Conservation (phyloP, 2,329 filamentous ascomycete genomes). For the Trichoderma sp. region DNA sequence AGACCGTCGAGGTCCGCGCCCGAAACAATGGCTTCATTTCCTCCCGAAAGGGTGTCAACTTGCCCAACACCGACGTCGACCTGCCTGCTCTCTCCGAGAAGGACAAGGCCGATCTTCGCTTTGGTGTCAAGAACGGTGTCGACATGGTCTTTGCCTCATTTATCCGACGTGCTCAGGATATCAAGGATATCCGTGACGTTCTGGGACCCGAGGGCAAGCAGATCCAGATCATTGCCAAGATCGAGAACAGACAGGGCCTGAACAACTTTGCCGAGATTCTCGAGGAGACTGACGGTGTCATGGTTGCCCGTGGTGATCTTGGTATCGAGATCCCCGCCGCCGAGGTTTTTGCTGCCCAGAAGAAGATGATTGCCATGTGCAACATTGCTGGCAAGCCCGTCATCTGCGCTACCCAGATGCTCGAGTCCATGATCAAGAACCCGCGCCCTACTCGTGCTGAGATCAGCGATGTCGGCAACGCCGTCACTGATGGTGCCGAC, state of each 20-base stretch:
- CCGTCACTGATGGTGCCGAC: slow-evolving; percentile 94
- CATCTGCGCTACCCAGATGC: slow-evolving; percentile 99
- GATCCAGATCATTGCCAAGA: slow-evolving; percentile 99
- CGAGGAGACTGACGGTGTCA: slow-evolving; percentile 94
- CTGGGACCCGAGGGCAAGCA: slow-evolving; percentile 89
- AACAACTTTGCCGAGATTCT: slow-evolving; percentile 99
- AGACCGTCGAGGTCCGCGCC: slow-evolving; percentile 82
- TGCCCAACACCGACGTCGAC: slow-evolving; percentile 97
- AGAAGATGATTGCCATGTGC: slow-evolving; percentile 99
- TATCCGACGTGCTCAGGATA: slow-evolving; percentile 91
- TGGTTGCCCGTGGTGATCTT: slow-evolving; percentile 94
- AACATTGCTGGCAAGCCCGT: slow-evolving; percentile 98
- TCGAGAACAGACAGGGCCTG: slow-evolving; percentile 98
- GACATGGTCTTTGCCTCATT: slow-evolving; percentile 99
- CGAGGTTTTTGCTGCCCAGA: slow-evolving; percentile 98
- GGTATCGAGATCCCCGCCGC: slow-evolving; percentile 98
- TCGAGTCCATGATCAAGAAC: slow-evolving; percentile 99
- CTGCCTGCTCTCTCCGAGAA: slow-evolving; percentile 97
- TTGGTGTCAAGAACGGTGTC: slow-evolving; percentile 97
- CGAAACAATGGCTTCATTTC: slow-evolving; percentile 99
- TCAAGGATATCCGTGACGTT: slow-evolving; percentile 85
- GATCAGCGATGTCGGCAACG: slow-evolving; percentile 97
- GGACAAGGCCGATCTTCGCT: slow-evolving; percentile 89
- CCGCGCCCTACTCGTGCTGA: slow-evolving; percentile 95
- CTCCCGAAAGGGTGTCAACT: slow-evolving; percentile 98